Evolutionary conservation across 441 rosid species (phyloP).

Genomic region (Gossypium gossypioides): DNA sequence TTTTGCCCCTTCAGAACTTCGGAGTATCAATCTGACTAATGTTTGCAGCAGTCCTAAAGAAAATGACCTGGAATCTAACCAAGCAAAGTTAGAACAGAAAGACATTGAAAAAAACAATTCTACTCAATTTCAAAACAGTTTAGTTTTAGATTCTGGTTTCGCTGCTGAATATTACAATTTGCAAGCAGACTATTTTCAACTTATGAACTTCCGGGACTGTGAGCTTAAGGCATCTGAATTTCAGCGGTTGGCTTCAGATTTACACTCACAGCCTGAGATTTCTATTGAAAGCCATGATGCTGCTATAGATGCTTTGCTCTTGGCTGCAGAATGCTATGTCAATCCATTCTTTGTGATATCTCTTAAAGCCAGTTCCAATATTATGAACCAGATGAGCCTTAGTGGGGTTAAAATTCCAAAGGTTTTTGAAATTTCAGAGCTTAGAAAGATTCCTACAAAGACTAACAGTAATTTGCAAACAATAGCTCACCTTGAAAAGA

Average conservation of each 20-base stretch:
- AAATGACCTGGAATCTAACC: constrained; percentile 23
- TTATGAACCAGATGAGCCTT: constrained; percentile 16
- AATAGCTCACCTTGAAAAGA: constrained; percentile 50
- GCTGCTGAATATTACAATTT: constrained; percentile 48
- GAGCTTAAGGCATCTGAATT: constrained; percentile 80
- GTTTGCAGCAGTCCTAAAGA: constrained; percentile 28
- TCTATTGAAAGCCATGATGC: constrained; percentile 70
- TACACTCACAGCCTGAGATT: constrained; percentile 43
- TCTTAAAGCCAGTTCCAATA: constrained; percentile 28
- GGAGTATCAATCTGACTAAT: constrained; percentile 34
- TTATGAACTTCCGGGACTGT: constrained; percentile 53
- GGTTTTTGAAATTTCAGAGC: constrained; percentile 24
- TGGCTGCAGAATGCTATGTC: constrained; percentile 86
- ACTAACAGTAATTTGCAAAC: constrained; percentile 31
- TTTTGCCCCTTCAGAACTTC: constrained; percentile 64
- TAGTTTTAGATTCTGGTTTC: constrained; percentile 47
- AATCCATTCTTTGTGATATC: constrained; percentile 71
- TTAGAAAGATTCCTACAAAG: constrained; percentile 25
- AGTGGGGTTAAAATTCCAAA: constrained; percentile 21
- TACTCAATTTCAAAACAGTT: constrained; percentile 29
- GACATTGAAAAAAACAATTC: constrained; percentile 25
- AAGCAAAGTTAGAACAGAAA: constrained; percentile 32
- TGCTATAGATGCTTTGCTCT: constrained; percentile 71
- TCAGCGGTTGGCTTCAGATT: constrained; percentile 62
- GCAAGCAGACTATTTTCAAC: constrained; percentile 64